Percentiles rank a stretch among this genome's conserved stretches.
phyloP scores from a whole-genome alignment of 2,329 filamentous ascomycete species.

The Incumbomyces delicatus region DNA sequence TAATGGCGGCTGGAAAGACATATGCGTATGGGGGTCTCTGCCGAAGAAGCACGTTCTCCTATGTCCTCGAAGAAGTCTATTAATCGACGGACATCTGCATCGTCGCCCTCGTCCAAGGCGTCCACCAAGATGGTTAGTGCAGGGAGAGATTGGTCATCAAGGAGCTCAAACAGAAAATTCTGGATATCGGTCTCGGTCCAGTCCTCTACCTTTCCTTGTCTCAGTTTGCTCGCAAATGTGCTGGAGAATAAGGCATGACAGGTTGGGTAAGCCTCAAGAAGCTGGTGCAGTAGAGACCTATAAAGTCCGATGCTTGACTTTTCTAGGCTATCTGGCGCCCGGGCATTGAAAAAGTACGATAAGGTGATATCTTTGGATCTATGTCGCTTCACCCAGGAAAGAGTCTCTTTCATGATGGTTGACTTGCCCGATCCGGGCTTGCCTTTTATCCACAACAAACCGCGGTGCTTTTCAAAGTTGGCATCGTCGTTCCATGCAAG shows the following conservation, averaged over 20 bases:
- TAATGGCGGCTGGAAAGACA: slow-evolving; percentile 38
- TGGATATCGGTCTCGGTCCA: not conserved
- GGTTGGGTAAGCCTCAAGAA: not conserved
- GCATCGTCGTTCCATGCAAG: slow-evolving; percentile 29
- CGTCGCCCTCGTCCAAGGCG: slow-evolving; percentile 39
- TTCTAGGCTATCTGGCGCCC: slow-evolving; percentile 33
- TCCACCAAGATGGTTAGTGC: slow-evolving; percentile 29
- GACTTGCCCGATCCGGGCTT: slow-evolving; percentile 31
- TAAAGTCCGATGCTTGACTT: slow-evolving; percentile 42
- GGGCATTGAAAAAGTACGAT: slow-evolving; percentile 43
- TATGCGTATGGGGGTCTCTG: slow-evolving; percentile 20
- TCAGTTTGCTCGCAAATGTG: not conserved
- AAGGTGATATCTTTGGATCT: slow-evolving; percentile 14
- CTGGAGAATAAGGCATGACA: not conserved
- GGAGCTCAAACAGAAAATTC: not conserved
- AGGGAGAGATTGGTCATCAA: not conserved
- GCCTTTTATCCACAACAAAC: slow-evolving; percentile 31
- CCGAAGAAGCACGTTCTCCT: slow-evolving; percentile 11
- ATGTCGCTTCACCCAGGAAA: not conserved
- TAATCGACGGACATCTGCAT: slow-evolving; percentile 30
- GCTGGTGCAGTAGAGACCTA: slow-evolving; percentile 26
- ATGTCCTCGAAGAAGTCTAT: slow-evolving; percentile 29
- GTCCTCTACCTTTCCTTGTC: not conserved
- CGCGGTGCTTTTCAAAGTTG: slow-evolving; percentile 17
- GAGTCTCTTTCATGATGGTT: slow-evolving; percentile 27